Evolutionary conservation across 1,284 basidiomycete species (phyloP).

Genomic region (Cutaneotrichosporon dermatis): DNA sequence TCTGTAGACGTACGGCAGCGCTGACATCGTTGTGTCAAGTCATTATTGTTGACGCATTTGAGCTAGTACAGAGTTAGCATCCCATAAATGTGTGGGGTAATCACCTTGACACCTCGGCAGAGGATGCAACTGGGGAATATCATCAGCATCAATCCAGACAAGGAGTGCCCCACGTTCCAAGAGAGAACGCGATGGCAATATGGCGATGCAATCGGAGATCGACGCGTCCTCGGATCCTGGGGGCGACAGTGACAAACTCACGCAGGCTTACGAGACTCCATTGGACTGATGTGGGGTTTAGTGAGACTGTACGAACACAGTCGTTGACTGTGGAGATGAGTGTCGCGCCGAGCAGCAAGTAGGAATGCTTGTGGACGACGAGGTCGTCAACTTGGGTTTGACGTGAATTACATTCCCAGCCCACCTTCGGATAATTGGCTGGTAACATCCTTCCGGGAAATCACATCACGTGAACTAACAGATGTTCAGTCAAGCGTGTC

Average conservation of each 20-base stretch:
- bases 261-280: slow-evolving; percentile 8
- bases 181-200: too few relatives aligned
- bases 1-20: neutral
- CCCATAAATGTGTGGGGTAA: too few relatives aligned
- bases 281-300: neutral
- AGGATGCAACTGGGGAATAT: slow-evolving; percentile 4
- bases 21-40: neutral
- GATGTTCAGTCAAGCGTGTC: too few relatives aligned
- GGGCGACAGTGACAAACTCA: neutral
- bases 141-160: too few relatives aligned
- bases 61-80: neutral
- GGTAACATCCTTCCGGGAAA: too few relatives aligned
- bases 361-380: neutral
- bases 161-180: too few relatives aligned
- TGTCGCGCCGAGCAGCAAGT: neutral
- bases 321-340: neutral
- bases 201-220: too few relatives aligned
- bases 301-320: too few relatives aligned
- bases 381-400: too few relatives aligned
- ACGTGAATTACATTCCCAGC: too few relatives aligned
- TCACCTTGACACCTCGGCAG: slow-evolving; percentile 9
- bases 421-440: too few relatives aligned
- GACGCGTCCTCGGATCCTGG: neutral
- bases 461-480: too few relatives aligned
- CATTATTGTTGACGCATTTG: slow-evolving; percentile 7